phyloP scores from a whole-genome alignment of 768 basidiomycete genomes.

The Auriscalpium microsporum region DNA sequence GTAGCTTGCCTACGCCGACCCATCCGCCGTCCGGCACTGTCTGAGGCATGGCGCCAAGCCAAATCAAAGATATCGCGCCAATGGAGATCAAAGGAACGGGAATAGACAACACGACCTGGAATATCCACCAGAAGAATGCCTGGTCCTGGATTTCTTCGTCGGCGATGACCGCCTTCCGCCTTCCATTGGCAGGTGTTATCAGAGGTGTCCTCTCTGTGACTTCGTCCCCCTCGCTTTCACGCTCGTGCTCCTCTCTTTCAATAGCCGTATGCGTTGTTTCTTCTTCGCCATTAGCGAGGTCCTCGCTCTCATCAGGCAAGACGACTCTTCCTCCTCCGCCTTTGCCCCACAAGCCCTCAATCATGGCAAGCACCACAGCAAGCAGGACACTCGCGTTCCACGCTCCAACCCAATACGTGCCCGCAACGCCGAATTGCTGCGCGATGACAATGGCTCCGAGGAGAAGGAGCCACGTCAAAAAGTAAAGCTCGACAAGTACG shows the following conservation, averaged over 20 bases:
- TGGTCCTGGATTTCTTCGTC: constrained; percentile 11
- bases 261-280: neutral
- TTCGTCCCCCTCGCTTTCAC: constrained; percentile 9
- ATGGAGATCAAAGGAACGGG: constrained; percentile 47
- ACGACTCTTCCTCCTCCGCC: constrained; percentile 10
- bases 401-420: constrained; percentile 47
- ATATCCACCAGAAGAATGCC: constrained; percentile 45
- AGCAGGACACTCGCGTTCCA: constrained; percentile 43
- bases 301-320: neutral
- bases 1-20: constrained; percentile 37
- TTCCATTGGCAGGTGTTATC: neutral
- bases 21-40: constrained; percentile 56
- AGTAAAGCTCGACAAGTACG: constrained; percentile 44
- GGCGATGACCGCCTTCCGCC: neutral
- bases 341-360: constrained; percentile 26
- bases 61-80: constrained; percentile 37
- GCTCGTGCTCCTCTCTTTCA: neutral
- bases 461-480: constrained; percentile 52
- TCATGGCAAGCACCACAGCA: constrained; percentile 29
- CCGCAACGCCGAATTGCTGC: constrained; percentile 35
- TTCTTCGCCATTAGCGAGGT: constrained; percentile 6
- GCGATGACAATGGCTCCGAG: constrained; percentile 40
- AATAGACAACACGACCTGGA: constrained; percentile 47
- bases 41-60: constrained; percentile 37
- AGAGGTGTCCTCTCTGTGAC: constrained; percentile 9